phyloP scores from a whole-genome alignment of 345 rosid genomes.

The Barbarea vulgaris region DNA sequence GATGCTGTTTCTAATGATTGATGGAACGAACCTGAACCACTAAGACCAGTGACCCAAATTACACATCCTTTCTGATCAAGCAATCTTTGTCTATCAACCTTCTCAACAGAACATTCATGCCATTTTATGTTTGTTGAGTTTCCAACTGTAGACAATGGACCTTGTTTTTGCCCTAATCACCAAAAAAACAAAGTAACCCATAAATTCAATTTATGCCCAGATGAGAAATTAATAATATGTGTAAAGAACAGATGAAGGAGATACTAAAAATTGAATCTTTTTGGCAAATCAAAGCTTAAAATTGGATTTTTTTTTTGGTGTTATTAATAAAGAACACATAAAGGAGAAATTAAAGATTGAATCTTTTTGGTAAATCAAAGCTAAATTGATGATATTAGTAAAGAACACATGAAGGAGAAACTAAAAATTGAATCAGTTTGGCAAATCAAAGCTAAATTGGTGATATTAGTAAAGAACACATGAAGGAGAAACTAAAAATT shows the following conservation, averaged over 20 bases:
- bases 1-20: neutral
- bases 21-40: conserved; percentile 74
- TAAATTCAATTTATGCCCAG: neutral
- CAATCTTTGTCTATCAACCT: conserved; percentile 61
- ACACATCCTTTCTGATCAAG: conserved; percentile 86
- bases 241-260: neutral
- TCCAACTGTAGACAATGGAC: conserved; percentile 51
- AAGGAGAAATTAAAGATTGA: neutral
- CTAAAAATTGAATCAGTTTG: neutral
- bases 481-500: neutral
- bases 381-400: neutral
- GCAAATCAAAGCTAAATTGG: neutral
- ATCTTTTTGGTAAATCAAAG: neutral
- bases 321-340: neutral
- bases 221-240: neutral
- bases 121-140: conserved; percentile 72
- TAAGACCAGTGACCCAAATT: conserved; percentile 83
- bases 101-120: conserved; percentile 72
- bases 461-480: neutral
- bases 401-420: neutral
- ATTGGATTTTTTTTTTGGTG: neutral
- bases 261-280: neutral
- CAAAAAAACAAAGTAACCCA: neutral
- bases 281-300: neutral
- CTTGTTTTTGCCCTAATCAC: conserved; percentile 52